A percentile compares a stretch with the other conserved stretches of the same genome.
Evolutionary conservation across 805 yeast genomes (phyloP).

Genomic region (Kodamaea jinghongensis): DNA sequence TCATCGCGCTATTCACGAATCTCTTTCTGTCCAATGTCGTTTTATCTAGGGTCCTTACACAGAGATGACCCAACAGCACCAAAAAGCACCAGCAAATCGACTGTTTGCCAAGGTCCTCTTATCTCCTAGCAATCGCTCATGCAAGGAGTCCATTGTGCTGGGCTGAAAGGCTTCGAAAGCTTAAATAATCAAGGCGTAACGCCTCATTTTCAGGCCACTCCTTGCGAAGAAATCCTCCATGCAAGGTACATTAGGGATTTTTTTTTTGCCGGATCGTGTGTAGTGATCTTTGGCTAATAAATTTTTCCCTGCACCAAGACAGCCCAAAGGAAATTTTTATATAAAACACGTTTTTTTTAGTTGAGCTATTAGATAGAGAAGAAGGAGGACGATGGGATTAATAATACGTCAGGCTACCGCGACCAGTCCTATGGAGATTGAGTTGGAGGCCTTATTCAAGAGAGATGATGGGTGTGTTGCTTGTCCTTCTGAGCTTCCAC

Average conservation of each 20-base stretch:
- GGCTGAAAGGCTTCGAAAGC: no score
- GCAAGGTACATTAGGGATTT: slow-evolving; percentile 25
- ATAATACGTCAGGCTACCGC: not conserved
- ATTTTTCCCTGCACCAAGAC: slow-evolving; percentile 14
- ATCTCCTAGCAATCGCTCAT: no score
- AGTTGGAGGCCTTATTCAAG: not conserved
- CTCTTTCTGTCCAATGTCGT: no score
- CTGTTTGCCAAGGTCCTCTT: no score
- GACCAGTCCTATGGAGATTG: not conserved
- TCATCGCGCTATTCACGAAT: slow-evolving; percentile 1
- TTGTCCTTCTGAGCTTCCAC: slow-evolving; percentile 39
- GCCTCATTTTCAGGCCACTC: no score
- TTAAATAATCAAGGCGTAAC: no score
- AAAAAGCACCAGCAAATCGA: no score
- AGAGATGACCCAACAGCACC: no score
- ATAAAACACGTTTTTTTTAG: not conserved
- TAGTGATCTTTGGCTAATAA: slow-evolving; percentile 54
- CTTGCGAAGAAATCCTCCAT: slow-evolving; percentile 45
- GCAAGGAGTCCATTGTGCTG: no score
- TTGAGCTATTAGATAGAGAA: no score
- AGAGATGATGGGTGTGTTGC: slow-evolving; percentile 35
- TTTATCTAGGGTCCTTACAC: no score
- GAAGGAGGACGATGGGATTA: not conserved
- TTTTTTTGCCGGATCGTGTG: slow-evolving; percentile 1
- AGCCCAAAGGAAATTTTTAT: slow-evolving; percentile 4